Evolutionary conservation across 2,329 filamentous ascomycete species (phyloP), one percentile per base, ranked within the genome.

Genomic region (Arthrobotrys entomopaga): DNA sequence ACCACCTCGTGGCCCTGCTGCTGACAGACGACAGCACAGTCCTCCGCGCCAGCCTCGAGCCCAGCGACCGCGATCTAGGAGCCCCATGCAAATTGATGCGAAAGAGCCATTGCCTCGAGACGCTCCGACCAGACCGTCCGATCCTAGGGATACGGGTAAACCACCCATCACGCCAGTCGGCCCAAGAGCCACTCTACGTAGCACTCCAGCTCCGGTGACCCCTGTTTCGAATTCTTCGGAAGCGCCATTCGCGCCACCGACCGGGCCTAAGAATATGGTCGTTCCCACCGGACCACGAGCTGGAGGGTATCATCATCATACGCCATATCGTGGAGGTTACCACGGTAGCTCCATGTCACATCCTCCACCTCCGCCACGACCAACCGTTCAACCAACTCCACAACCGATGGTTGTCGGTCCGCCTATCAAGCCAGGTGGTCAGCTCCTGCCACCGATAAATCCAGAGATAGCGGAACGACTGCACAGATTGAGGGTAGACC

Each of bases 211-310:
- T 22, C 58, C 56, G 6, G 38, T 48, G 4, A 73, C 76, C 83
- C 83, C 82, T 65, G 80, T 82, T 29, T 77, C 84, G 63, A 20
- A 83, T 84, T 80, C 86, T 88, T 76, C 83, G 83, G 74, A 87
- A 87, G 81, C 87, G 86, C 57, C 87, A 85, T 72, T 86, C 86
- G 69, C 87, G 86, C 86, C 67, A 81, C 83, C 77, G 89, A 90
- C 83, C 84, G 88, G 76, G 82, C 86, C 78, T 86, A 88, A 82
- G 87, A 87, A 56, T 86, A 87, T 75, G 77, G 54, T 78, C 64
- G 58, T 75, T 34, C 72, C 76, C 13, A 75, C 76, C 3, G 65
- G 65, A 11, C 26, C 70, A 16, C 22, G 65, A 58, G 29, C 60
- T 48, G 50, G 66, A 46, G 16, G 75, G 26, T 40, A 79, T 77